Base-by-base conservation (phyloP, 2,329 filamentous ascomycete species). In the Talaromyces sp. region DNA sequence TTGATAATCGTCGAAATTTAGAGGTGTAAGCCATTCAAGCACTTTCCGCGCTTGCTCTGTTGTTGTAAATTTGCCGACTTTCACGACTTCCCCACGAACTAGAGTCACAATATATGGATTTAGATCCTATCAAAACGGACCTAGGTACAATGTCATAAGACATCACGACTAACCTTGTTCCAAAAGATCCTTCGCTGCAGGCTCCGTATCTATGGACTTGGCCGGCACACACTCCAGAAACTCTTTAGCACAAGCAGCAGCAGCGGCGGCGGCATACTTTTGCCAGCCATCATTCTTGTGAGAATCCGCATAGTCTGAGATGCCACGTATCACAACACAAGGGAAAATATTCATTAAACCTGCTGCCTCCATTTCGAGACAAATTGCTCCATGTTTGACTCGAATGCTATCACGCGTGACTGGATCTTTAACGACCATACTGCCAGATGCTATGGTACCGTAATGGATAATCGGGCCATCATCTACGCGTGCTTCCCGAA, bases 251-350 rank as follows among this genome's bases (percentile, higher is more conserved):
- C 59, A 66, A 11, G 68, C 70, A 5, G 68, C 70, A 8, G 64
- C 73, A 6, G 59, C 66, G 3, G 58, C 65, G 1, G 65, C 72
- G 0, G 74, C 72, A 59, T 72, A 74, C 0, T 45, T 36, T 22
- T 75, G 71, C 73, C 72, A 76, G 6, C 39, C 40, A 25, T 76
- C 69, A 36, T 70, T 70, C 63, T 75, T 75, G 53, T 75, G 70
- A 1, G 64, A 69, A 57, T 77, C 74, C 3, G 72, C 64, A 54
- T 76, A 77, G 48, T 76, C 72, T 37, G 69, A 76, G 0, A 77
- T 73, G 0, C 73, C 73, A 15, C 75, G 75, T 46, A 78, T 69
- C 0, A 76, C 64, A 1, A 76, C 56, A 2, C 70, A 74, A 0
- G 74, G 73, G 1, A 76, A 54, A 0, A 63, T 60, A 57, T 66